Conservation (phyloP, 2,329 filamentous ascomycete species). For the Didymellaceae sp. region DNA sequence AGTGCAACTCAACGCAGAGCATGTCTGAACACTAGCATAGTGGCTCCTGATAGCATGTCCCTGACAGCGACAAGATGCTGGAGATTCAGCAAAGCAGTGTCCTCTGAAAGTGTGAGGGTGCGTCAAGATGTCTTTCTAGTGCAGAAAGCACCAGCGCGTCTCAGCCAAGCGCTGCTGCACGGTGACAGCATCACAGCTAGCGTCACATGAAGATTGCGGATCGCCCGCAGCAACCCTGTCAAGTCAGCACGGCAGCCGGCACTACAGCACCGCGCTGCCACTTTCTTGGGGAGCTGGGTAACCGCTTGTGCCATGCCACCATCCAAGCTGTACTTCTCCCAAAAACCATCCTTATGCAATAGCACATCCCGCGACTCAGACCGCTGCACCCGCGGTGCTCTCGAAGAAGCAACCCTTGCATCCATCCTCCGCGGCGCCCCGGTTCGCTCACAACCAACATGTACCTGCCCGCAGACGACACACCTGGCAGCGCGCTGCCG, state of each 20-base stretch:
- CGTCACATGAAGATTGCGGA: slow-evolving; percentile 27
- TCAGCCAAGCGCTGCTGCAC: slow-evolving; percentile 16
- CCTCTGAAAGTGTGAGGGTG: too few species aligned
- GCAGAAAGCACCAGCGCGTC: too few species aligned
- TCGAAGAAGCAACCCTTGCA: slow-evolving; percentile 29
- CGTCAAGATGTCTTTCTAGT: too few species aligned
- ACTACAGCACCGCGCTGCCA: slow-evolving; percentile 11
- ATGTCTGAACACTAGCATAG: too few species aligned
- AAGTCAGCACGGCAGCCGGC: slow-evolving; percentile 21
- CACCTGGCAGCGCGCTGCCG: slow-evolving; percentile 28
- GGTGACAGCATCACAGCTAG: slow-evolving; percentile 18
- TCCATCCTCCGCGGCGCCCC: slow-evolving; percentile 33
- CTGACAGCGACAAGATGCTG: too few species aligned
- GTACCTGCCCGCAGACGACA: slow-evolving; percentile 9
- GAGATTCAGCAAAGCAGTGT: too few species aligned
- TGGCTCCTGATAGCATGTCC: too few species aligned
- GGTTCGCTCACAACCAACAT: slow-evolving; percentile 11
- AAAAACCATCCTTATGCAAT: slow-evolving; percentile 8
- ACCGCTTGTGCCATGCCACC: slow-evolving; percentile 21
- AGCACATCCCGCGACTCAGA: background rate
- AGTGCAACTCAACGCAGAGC: too few species aligned
- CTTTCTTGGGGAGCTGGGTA: slow-evolving; percentile 1
- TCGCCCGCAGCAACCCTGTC: slow-evolving; percentile 20
- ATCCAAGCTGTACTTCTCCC: slow-evolving; percentile 9
- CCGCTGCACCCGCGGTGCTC: background rate